Evolutionary conservation across 345 rosid genomes (phyloP), one percentile per base, ranked within the genome.

Genomic region (Tarenaya hassleriana): DNA sequence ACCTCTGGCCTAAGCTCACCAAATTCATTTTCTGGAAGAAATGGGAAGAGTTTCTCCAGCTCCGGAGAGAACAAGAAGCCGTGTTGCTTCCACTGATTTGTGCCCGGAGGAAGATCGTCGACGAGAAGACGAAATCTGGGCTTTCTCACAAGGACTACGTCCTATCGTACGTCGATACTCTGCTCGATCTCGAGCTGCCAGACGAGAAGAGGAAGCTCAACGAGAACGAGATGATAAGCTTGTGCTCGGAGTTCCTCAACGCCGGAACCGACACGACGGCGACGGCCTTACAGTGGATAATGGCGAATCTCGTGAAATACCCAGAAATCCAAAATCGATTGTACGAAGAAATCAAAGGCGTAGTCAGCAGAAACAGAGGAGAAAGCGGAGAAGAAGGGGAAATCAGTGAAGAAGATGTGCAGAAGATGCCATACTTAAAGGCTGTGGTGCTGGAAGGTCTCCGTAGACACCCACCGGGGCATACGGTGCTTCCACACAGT

Each of bases 1-100:
- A 58, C 14, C 34, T 57, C 12, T 62, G 66, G 63, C 78, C 74
- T 0, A 43, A 37, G n/a, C 0, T 61, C 3, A 65, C 71, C 2
- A 73, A 32, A 48, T 1, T 58, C 34, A 10, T 69, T 46, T 33
- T 69, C 13, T 1, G 40, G 0, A 66, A 54, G 0, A 10, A 15
- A 9, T 73, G 69, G 74, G 19, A 50, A 3, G 60, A 66, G 54
- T 47, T 66, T 34, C 29, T 15, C 11, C 43, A 40, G 41, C 7
- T 58, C 1, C 57, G 66, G 4, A 13, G 16, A 35, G 60, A 55
- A 1, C 60, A 58, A 43, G 32, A 46, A 0, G 15, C 52, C 5
- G 64, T 73, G 0, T 42, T 66, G 37, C 21, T 54, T 54, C 37
- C 58, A 1, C 8, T 54, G 47, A 54, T 54, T 16, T 34, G 48